phyloP scores from a whole-genome alignment of 371 early-diverging fungal species.

The Conidiobolus incongruus region DNA sequence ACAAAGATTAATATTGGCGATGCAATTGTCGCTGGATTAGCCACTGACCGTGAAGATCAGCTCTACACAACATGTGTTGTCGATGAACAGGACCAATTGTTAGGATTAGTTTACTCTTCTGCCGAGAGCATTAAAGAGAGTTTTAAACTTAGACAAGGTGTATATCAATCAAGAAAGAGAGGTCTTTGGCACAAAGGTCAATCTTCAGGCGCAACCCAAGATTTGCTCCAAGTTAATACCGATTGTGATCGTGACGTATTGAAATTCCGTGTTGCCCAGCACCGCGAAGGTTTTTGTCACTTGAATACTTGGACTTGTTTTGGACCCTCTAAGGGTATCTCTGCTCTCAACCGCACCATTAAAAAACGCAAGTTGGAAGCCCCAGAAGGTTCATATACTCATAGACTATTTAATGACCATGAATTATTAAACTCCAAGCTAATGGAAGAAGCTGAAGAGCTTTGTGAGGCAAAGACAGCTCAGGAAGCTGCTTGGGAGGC shows the following conservation, averaged over 20 bases:
- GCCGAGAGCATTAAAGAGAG: conserved; percentile 58
- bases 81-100: conserved; percentile 62
- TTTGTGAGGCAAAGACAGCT: conserved; percentile 50
- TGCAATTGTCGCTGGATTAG: conserved; percentile 34
- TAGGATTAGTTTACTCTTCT: conserved; percentile 87
- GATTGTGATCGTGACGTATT: conserved; percentile 89
- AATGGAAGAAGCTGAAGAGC: conserved; percentile 86
- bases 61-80: conserved; percentile 80
- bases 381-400: conserved; percentile 68
- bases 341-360: conserved; percentile 39
- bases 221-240: conserved; percentile 38
- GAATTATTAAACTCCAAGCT: conserved; percentile 72
- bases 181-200: conserved; percentile 92
- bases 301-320: conserved; percentile 78
- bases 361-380: conserved; percentile 38
- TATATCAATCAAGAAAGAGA: conserved; percentile 75
- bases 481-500: conserved; percentile 86
- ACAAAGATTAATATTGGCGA: conserved; percentile 35
- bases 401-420: conserved; percentile 63
- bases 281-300: conserved; percentile 89
- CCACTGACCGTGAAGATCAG: conserved; percentile 72
- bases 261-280: conserved; percentile 67
- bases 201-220: conserved; percentile 82
- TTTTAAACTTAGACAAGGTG: conserved; percentile 54
- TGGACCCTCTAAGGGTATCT: conserved; percentile 45